A percentile compares a stretch with the other conserved stretches of the same genome.
Conservation (phyloP, 176 grass and related monocot genomes). For the Aegilops sharonensis region DNA sequence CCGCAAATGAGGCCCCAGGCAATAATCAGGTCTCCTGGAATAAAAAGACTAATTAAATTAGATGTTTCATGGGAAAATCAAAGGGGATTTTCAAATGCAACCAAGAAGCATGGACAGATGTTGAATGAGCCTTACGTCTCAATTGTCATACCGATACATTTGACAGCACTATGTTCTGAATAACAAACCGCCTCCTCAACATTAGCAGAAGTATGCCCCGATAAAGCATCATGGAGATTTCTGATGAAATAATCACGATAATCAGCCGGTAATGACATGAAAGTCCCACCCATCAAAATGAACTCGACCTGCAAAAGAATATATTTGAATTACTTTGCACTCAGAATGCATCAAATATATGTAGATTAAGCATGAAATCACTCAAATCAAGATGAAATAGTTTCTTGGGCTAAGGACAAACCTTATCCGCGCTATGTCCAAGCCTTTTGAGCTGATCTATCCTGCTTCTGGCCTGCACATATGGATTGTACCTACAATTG, state of each 20-base stretch:
- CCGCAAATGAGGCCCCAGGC: slow-evolving; percentile 81
- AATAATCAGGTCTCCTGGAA: slow-evolving; percentile 98
- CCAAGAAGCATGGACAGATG: background rate
- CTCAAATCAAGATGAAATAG: background rate
- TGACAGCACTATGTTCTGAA: slow-evolving; percentile 88
- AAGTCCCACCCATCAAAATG: slow-evolving; percentile 98
- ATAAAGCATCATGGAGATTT: slow-evolving; percentile 99
- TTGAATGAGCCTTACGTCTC: slow-evolving; percentile 67
- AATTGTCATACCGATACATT: slow-evolving; percentile 99
- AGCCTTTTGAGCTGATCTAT: slow-evolving; percentile 99
- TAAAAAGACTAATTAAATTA: slow-evolving; percentile 29
- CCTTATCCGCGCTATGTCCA: slow-evolving; percentile 98
- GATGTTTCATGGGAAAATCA: slow-evolving; percentile 24
- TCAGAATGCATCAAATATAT: slow-evolving; percentile 1
- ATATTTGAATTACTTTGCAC: slow-evolving; percentile 11
- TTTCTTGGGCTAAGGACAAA: slow-evolving; percentile 28
- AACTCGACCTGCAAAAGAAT: slow-evolving; percentile 67
- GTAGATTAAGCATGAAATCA: background rate
- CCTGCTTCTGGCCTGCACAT: slow-evolving; percentile 97
- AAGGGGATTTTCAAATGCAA: background rate
- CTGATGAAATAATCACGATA: slow-evolving; percentile 98
- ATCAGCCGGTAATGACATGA: slow-evolving; percentile 90
- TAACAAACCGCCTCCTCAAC: slow-evolving; percentile 98
- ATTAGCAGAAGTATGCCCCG: slow-evolving; percentile 88
- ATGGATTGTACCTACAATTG: slow-evolving; percentile 86